A percentile compares a stretch with the other conserved stretches of the same genome.
These are phyloP conservation scores for Pseudogymnoascus sp. DNA, from an alignment of 2,329 filamentous ascomycete genomes.

Conservation along the genomic window DNA sequence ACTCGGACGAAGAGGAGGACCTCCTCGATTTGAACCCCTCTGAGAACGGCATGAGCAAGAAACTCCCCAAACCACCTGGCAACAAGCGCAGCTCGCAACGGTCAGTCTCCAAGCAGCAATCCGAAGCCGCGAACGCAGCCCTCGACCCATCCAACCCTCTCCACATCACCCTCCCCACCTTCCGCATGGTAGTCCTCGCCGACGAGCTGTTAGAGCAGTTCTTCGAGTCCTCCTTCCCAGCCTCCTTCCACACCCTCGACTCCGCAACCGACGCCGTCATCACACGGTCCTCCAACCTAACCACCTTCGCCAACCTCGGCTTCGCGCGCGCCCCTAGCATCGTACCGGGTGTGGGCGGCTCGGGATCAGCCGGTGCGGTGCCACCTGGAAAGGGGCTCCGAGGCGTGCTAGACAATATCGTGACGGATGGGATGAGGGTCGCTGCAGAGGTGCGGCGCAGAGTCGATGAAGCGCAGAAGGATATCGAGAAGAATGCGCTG, in stretches of 20 bases:
- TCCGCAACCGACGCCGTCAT: conserved; percentile 34
- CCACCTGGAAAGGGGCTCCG: conserved; percentile 64
- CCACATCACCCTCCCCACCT: conserved; percentile 92
- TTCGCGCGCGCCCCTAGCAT: conserved; percentile 44
- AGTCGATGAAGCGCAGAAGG: conserved; percentile 92
- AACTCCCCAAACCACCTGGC: conserved; percentile 21
- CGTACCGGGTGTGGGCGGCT: conserved; percentile 29
- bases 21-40: conserved; percentile 49
- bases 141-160: conserved; percentile 88
- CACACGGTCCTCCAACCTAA: conserved; percentile 61
- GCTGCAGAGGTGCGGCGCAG: conserved; percentile 83
- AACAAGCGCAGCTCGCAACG: conserved; percentile 27
- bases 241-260: conserved; percentile 84
- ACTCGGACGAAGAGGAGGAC: conserved; percentile 54
- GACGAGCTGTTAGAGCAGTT: conserved; percentile 95
- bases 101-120: conserved; percentile 54
- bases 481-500: conserved; percentile 77
- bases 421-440: conserved; percentile 93
- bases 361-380: conserved; percentile 25
- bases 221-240: conserved; percentile 91
- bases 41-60: conserved; percentile 32
- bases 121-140: conserved; percentile 77
- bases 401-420: conserved; percentile 93
- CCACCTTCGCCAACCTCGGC: conserved; percentile 72
- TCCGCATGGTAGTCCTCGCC: conserved; percentile 95